These are phyloP conservation scores for Fibroporia radiculosa DNA, from an alignment of 768 basidiomycete genomes.

Conservation along the genomic window DNA sequence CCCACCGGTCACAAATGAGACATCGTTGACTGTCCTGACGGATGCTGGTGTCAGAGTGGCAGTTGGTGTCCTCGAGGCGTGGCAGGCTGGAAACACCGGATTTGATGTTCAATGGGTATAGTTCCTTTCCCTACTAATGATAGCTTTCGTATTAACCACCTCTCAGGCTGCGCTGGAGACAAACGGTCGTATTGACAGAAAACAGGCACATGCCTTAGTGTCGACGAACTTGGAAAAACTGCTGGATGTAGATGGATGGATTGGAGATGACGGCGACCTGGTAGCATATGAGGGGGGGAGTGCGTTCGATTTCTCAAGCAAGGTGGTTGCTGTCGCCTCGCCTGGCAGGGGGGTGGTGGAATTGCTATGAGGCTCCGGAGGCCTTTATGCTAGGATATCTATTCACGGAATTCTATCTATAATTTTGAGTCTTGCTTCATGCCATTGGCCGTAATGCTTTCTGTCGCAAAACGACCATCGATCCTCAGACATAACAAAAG, in stretches of 20 bases:
- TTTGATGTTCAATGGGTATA: constrained; percentile 33
- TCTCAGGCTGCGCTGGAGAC: constrained; percentile 32
- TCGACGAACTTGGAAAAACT: constrained; percentile 36
- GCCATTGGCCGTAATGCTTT: too few species aligned
- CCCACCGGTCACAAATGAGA: constrained; percentile 55
- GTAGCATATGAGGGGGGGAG: constrained; percentile 25
- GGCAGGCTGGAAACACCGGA: constrained; percentile 27
- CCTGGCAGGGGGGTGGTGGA: constrained; percentile 22
- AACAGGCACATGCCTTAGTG: constrained; percentile 28
- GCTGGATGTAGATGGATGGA: constrained; percentile 31
- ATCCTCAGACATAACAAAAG: too few species aligned
- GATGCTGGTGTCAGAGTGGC: constrained; percentile 56
- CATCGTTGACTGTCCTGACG: constrained; percentile 45
- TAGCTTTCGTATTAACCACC: neutral
- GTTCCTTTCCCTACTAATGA: neutral
- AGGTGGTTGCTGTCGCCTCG: constrained; percentile 23
- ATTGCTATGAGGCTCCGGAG: constrained; percentile 22
- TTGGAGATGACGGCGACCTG: constrained; percentile 27
- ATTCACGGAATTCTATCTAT: too few species aligned
- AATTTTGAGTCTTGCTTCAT: too few species aligned
- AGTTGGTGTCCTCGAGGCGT: constrained; percentile 36
- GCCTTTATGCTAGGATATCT: too few species aligned
- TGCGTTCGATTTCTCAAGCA: constrained; percentile 23
- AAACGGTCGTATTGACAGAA: constrained; percentile 26
- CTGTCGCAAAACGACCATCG: too few species aligned